Conservation (phyloP, 345 rosid species). For the Ceriops tagal region DNA sequence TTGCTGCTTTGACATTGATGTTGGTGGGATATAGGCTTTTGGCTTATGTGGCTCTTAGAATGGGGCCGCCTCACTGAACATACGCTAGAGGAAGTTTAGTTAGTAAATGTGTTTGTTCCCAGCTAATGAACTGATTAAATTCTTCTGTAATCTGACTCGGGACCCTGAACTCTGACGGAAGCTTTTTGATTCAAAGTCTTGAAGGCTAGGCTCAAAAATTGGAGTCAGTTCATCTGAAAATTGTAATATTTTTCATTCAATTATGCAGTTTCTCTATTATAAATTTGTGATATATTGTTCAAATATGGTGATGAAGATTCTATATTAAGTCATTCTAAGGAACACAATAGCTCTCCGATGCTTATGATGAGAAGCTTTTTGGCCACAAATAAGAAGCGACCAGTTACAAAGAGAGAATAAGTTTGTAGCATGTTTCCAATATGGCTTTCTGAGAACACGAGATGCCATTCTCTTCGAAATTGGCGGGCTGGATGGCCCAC, state of each 20-base stretch:
- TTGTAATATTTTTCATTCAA: slow-evolving; percentile 12
- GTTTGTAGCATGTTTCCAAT: too few relatives aligned
- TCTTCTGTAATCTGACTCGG: neutral
- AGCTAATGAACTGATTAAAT: neutral
- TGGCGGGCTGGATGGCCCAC: too few relatives aligned
- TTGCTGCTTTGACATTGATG: slow-evolving; percentile 63
- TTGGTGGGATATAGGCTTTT: slow-evolving; percentile 65
- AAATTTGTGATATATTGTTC: neutral
- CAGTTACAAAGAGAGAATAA: too few relatives aligned
- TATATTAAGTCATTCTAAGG: too few relatives aligned
- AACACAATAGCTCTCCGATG: too few relatives aligned
- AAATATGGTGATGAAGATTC: too few relatives aligned
- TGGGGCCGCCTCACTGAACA: slow-evolving; percentile 38
- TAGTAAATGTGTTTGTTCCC: slow-evolving; percentile 8
- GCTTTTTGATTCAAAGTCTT: neutral
- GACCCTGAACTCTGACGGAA: slow-evolving; percentile 7
- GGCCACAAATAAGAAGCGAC: too few relatives aligned
- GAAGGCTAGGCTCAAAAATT: slow-evolving; percentile 7
- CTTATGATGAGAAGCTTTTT: too few relatives aligned
- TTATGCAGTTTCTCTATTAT: neutral
- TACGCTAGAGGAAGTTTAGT: slow-evolving; percentile 7
- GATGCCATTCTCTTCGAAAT: too few relatives aligned
- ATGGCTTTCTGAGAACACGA: too few relatives aligned
- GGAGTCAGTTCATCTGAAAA: slow-evolving; percentile 8
- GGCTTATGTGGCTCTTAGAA: slow-evolving; percentile 71